Base-by-base conservation (phyloP, 1,284 basidiomycete genomes). In the Cutaneotrichosporon arboriforme region DNA sequence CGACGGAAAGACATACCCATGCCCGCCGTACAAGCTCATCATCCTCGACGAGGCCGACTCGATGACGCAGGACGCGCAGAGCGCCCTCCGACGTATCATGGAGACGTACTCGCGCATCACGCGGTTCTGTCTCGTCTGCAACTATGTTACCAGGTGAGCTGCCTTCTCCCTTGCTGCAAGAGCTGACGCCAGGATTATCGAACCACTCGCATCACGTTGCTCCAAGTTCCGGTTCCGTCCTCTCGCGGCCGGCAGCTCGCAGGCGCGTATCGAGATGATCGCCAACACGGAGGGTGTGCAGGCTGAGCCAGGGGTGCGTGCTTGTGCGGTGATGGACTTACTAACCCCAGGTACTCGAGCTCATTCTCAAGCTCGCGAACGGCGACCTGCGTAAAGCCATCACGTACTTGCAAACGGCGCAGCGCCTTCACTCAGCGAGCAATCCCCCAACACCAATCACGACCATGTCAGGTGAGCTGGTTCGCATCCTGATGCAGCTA, bases 31-130 rank as follows among this genome's bases (percentile, higher is more conserved):
- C 80, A 99, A 99, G 75, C 96, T 99, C 65, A 88, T 99, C 70
- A 97, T 99, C 59, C 82, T 99, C 17, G 96, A 99, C 68, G 96
- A 99, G 77, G 96, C 96, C 36, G 96, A 99, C 72, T 94, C 90
- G 13, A 99, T 99, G 94, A 99, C 94, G 8, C 96, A 98, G 75
- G 94, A 98, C 70, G 94, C 94, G 2, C 94, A 99, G 75, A 91
- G 87, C 44, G 94, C 94, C 0, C 78, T 99, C 40, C 82, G 94
- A 46, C 83, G 96, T 20, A 98, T 98, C 69, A 99, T 99, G 96
- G 96, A 99, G 77, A 93, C 86, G 35, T 93, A 98, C 69, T 91
- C 90, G 8, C 83, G 87, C 46, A 98, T 97, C 70, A 98, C 96
- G 34, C 82, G 96, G 4, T 99, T 99, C 77, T 99, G 96, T 76